A percentile compares a stretch with the other conserved stretches of the same genome.
Conservation (phyloP, 2,329 filamentous ascomycete species). For the Colletotrichum trifolii region DNA sequence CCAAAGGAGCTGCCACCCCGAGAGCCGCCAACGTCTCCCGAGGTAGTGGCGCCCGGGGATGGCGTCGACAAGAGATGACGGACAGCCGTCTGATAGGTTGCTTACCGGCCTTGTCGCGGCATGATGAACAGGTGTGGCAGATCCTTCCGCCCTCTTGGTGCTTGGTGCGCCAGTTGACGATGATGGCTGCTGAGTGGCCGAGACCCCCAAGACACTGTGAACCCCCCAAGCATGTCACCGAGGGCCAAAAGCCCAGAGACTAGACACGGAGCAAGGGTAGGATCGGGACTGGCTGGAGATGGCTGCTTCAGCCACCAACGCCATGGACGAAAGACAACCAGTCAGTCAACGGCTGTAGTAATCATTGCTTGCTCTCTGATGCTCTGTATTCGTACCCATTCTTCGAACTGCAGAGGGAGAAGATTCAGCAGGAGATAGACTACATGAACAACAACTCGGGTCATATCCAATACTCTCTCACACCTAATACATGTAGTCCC, state of each 20-base stretch:
- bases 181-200: constrained; percentile 20
- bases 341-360: too few species aligned
- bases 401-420: too few species aligned
- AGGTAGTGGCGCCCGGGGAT: constrained; percentile 1
- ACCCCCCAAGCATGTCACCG: constrained; percentile 5
- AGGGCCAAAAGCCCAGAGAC: too few species aligned
- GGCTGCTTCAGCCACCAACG: constrained; percentile 31
- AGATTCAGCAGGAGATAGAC: too few species aligned
- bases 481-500: too few species aligned
- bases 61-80: neutral
- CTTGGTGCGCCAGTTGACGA: constrained; percentile 15
- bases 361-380: too few species aligned
- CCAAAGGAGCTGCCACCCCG: neutral
- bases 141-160: constrained; percentile 29
- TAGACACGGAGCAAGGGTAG: constrained; percentile 11
- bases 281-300: constrained; percentile 32
- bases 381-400: too few species aligned
- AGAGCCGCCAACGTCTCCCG: neutral
- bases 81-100: constrained; percentile 26
- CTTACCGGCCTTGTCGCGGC: constrained; percentile 16
- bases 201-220: constrained; percentile 27
- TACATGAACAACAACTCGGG: too few species aligned
- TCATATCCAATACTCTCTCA: too few species aligned
- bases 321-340: constrained; percentile 9
- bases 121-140: constrained; percentile 22